Evolutionary conservation across 1,139 yeast genomes (phyloP), one percentile per base, ranked within the genome.

Genomic region (Nakaseomyces sp.): DNA sequence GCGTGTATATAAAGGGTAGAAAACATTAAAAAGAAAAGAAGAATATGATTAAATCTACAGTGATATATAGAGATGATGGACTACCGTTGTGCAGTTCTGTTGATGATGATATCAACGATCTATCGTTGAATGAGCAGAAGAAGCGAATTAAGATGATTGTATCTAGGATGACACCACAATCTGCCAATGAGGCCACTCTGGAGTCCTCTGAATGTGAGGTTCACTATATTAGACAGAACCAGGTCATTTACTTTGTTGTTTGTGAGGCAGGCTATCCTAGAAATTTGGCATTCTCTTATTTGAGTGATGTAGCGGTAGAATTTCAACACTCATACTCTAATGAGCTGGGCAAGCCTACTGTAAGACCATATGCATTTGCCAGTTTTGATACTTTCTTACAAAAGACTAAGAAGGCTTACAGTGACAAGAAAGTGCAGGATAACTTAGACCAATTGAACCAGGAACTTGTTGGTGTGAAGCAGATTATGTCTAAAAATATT

Each of bases 401-500:
- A 56, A 88, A 89, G 66, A 88, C 97, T 4, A 86, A 82, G 59
- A 84, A 87, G 56, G 71, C 88, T 15, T 91, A 89, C 63, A 88
- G 85, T 55, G 96, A 91, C 63, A 86, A 89, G 50, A 74, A 96
- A 47, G 96, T 95, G 0, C 93, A 88, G 52, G 78, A 81, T 40
- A 91, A 88, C 58, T 70, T 91, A 58, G 96, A 91, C 65, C 80
- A 78, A 60, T 70, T 91, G 53, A 88, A 89, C 64, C 76, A 77
- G 43, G 98, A 93, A 57, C 71, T 91, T 54, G 88, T 85, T 43
- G 98, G 93, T 56, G 98, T 93, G 41, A 88, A 91, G 54, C 79
- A 85, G 55, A 94, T 91, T 47, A 86, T 91, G 95, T 87, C 95
- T 47, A 89, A 89, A 57, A 91, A 91, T 64, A 91, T 91, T 47